Evolutionary conservation across 2,329 filamentous ascomycete species (phyloP), one percentile per base, ranked within the genome.

Genomic region (Fusarium sp.): DNA sequence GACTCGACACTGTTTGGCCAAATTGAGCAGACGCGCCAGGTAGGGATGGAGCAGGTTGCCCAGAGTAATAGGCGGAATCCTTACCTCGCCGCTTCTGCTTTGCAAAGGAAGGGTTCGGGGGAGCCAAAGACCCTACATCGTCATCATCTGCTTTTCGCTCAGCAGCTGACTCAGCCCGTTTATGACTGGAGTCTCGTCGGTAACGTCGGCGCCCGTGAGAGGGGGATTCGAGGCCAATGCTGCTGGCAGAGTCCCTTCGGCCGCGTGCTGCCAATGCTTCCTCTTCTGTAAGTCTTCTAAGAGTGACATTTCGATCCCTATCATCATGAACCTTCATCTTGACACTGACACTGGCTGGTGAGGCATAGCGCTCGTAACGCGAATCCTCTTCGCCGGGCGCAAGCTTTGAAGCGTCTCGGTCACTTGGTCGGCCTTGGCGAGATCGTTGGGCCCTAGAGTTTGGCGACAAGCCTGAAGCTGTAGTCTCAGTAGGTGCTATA

Each of bases 31-130:
- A 56, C 13, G 62, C 68, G 7, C 78, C 75, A 3, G 81, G 78
- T 9, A 80, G 81, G n/a, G 81, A 79, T 7, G 58, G 58, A n/a
- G 81, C 68, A 10, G 67, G 71, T 46, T 76, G 75, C n/a, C 85
- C 86, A 5, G 86, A 87, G 72, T 88, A 89, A 71, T 90, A 89
- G 10, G 86, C 86, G 44, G 86, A 88, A 72, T 90, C 88, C 71
- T 89, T 90, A 13, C 77, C 79, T 71, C 82, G 81, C 60, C 80
- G 79, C 1, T 62, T 62, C 37, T 82, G 82, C 41, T 81, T 83
- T 7, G 86, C 85, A 71, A 87, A 88, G 7, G 85, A 81, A 11
- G 88, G 86, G 56, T 85, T 83, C 0, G 88, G 87, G 3, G 87
- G 87, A 13, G 83, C 83, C 3, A 89, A 74, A 7, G 83, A 80